These are phyloP conservation scores for Flaveria robusta DNA, from an alignment of 129 eudicot genomes.

Conservation along the genomic window DNA sequence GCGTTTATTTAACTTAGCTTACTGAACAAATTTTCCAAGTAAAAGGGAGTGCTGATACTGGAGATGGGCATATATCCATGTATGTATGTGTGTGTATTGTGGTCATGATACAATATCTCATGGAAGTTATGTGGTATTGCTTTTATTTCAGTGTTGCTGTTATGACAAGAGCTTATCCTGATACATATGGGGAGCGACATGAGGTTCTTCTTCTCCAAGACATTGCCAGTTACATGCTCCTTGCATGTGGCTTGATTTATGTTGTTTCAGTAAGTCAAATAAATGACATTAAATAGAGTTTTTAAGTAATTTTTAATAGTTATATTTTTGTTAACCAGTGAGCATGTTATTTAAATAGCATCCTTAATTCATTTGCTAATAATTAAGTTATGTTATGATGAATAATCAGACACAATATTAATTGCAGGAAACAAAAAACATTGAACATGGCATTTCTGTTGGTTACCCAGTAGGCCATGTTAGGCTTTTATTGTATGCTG, in stretches of 20 bases:
- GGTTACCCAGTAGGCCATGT: neutral
- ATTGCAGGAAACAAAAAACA: neutral
- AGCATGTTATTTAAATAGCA: neutral
- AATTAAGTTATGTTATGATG: slow-evolving; percentile 7
- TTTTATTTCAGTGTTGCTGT: slow-evolving; percentile 81
- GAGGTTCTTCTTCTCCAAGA: slow-evolving; percentile 77
- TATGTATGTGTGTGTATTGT: neutral
- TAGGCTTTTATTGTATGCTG: too few species aligned
- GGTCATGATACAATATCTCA: slow-evolving; percentile 24
- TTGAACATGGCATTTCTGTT: neutral
- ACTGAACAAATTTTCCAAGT: slow-evolving; percentile 20
- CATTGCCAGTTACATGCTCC: slow-evolving; percentile 78
- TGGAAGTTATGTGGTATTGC: slow-evolving; percentile 18
- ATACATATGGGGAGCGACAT: slow-evolving; percentile 41
- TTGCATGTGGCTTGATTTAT: slow-evolving; percentile 85
- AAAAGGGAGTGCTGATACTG: slow-evolving; percentile 8
- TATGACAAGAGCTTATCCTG: slow-evolving; percentile 96
- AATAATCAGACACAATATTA: neutral
- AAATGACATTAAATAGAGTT: slow-evolving; percentile 9
- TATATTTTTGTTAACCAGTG: neutral
- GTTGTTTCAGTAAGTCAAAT: slow-evolving; percentile 72
- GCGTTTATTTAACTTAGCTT: neutral
- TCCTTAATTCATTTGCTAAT: neutral
- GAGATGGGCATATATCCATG: neutral
- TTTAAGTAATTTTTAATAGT: neutral